Evolutionary conservation across 2,329 filamentous ascomycete genomes (phyloP), one percentile per base, ranked within the genome.

Genomic region (Colletotrichum zoysiae): DNA sequence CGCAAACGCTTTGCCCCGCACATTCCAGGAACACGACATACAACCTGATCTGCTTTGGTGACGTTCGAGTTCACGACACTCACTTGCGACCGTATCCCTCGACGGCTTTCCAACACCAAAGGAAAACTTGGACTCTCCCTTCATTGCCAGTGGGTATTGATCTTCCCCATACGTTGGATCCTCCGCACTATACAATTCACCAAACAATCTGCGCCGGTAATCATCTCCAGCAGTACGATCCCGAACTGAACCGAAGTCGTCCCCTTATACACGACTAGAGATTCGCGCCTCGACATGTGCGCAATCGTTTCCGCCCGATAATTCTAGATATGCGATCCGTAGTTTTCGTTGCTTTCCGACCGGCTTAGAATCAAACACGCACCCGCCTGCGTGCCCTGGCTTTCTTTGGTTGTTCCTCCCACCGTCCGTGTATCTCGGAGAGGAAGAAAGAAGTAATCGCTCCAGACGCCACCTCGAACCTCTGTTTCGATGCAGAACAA

Each of bases 301-400:
- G 46, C 48, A 14, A 60, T 18, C 20, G 46, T 60, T n/a, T 9
- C 30, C 23, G 16, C n/a, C 20, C 53, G 16, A 60, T 61, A 64
- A 46, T 48, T 55, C 40, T 59, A 55, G 67, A 69, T 46, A 61
- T 71, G 70, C 65, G 59, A 64, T 56, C 35, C n/a, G 6, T 33
- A 20, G 30, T 11, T 60, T 33, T 61, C 9, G 46, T 30, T 55
- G 50, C 23, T 51, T 44, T 51, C 48, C 53, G n/a, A 69, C 35
- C n/a, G 50, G n/a, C 44, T 51, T 61, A 71, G 33, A 67, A n/a
- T 33, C 26, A 56, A 16, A 33, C 58, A 50, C 58, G 33, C 26
- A 23, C 38, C 38, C 30, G 9, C 26, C 35, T 30, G 50, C 7
- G 63, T 51, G 48, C 38, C 46, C 40, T 38, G 38, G 48, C 64